These are phyloP conservation scores for Phaffomyces antillensis DNA, from an alignment of 805 yeast genomes.

Conservation along the genomic window DNA sequence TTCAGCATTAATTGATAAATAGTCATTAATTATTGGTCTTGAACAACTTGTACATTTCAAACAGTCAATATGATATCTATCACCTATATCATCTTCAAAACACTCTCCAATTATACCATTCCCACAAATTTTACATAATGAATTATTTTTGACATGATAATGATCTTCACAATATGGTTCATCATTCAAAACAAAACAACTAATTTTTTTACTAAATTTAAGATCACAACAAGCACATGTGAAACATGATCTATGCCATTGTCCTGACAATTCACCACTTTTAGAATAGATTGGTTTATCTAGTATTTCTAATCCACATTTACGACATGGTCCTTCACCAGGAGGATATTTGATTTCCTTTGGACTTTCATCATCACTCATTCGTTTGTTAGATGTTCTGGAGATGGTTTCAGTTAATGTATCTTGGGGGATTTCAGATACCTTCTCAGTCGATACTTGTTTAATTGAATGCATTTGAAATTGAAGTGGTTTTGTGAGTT, in stretches of 20 bases:
- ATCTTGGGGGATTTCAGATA: neutral
- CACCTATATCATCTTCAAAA: slow-evolving; percentile 63
- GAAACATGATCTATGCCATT: slow-evolving; percentile 92
- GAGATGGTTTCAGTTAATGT: neutral
- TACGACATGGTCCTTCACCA: slow-evolving; percentile 78
- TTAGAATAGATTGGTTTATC: slow-evolving; percentile 76
- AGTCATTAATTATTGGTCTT: slow-evolving; percentile 44
- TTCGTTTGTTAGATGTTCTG: neutral
- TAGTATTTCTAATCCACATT: slow-evolving; percentile 49
- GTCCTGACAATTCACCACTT: slow-evolving; percentile 75
- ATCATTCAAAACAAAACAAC: slow-evolving; percentile 73
- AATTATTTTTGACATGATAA: slow-evolving; percentile 66
- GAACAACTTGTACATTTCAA: slow-evolving; percentile 61
- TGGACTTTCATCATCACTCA: neutral
- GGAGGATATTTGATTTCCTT: slow-evolving; percentile 32
- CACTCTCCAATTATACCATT: slow-evolving; percentile 87
- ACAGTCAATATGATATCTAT: slow-evolving; percentile 73
- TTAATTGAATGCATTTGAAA: slow-evolving; percentile 13
- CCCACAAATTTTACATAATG: slow-evolving; percentile 66
- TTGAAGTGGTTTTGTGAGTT: neutral
- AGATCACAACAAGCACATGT: slow-evolving; percentile 58
- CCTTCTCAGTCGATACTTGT: slow-evolving; percentile 10
- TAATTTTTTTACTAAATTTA: slow-evolving; percentile 50
- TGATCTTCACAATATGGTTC: slow-evolving; percentile 77
- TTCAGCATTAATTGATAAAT: slow-evolving; percentile 39